Evolutionary conservation across 2,329 filamentous ascomycete species (phyloP), one percentile per base, ranked within the genome.

Genomic region (Neonectria sp.): DNA sequence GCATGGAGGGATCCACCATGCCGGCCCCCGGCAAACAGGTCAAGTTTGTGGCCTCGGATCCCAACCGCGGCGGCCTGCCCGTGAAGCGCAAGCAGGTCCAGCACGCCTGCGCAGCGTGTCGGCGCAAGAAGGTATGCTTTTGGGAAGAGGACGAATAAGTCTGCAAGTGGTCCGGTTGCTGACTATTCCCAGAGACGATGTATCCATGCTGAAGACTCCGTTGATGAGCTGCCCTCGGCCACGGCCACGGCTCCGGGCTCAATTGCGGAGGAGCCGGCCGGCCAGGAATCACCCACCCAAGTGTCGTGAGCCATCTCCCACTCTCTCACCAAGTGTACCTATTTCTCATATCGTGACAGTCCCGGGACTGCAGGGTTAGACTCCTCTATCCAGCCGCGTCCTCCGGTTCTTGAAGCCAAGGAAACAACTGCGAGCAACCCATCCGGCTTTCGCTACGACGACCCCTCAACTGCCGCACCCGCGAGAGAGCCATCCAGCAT

Each of bases 41-140:
- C 77, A 88, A 85, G 73, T 90, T 90, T 75, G 85, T 90, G 64
- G 86, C 84, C 60, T 86, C 87, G 13, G 86, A 90, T 76, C 81
- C 82, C 6, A 81, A 81, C 27, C 76, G 81, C 17, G 81, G 81
- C 53, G 88, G 87, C 21, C 78, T 89, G 65, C 88, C 88, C 5
- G 80, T 88, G 61, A 91, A 91, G 79, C 81, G 88, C 57, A 88
- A 88, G 70, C 89, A 90, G 73, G 87, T 89, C 25, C 83, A 85
- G 64, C 87, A 89, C 33, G 89, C 89, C 5, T 91, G 89, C 68
- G 80, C 82, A 0, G 78, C 81, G 2, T 91, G 89, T 70, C 85
- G 88, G 5, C 85, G 83, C 55, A 85, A 85, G 68, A 90, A 90
- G 82, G 86, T 86, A 57, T 53, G 75, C 58, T 5, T 35, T 35